A percentile compares a stretch with the other conserved stretches of the same genome.
These are phyloP conservation scores for Penicillium polonicum DNA, from an alignment of 2,329 filamentous ascomycete genomes.

Conservation along the genomic window DNA sequence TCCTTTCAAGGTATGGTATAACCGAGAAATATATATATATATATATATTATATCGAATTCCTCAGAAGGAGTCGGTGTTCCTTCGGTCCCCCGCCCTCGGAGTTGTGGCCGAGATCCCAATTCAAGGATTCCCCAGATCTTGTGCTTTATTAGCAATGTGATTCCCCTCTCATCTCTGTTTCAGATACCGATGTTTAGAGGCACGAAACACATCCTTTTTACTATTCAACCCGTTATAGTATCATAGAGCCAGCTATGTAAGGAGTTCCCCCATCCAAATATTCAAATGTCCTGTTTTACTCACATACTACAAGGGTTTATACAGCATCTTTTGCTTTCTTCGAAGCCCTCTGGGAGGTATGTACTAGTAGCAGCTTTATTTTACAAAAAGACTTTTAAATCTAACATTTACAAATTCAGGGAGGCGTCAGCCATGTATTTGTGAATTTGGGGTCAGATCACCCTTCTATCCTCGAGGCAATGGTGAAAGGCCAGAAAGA, in stretches of 20 bases:
- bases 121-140: constrained; percentile 2
- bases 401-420: constrained; percentile 22
- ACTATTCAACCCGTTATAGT: not conserved
- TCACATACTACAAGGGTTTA: constrained; percentile 43
- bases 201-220: no score
- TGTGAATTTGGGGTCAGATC: constrained; percentile 56
- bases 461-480: constrained; percentile 76
- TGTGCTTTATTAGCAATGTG: constrained; percentile 8
- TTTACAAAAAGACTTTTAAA: not conserved
- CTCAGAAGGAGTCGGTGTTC: not conserved
- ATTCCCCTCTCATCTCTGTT: not conserved
- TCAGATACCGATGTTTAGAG: not conserved
- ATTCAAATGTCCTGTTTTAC: not conserved
- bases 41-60: not conserved
- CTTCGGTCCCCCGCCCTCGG: constrained; percentile 17
- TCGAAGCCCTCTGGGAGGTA: constrained; percentile 75
- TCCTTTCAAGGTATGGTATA: not conserved
- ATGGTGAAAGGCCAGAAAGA: constrained; percentile 74
- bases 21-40: not conserved
- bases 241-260: constrained; percentile 7
- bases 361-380: constrained; percentile 38
- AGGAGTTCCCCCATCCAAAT: not conserved
- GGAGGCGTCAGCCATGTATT: constrained; percentile 54
- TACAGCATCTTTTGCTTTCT: constrained; percentile 77
- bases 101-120: constrained; percentile 18